Evolutionary conservation across 129 eudicot species (phyloP).

Genomic region (Smallanthus sonchifolius): DNA sequence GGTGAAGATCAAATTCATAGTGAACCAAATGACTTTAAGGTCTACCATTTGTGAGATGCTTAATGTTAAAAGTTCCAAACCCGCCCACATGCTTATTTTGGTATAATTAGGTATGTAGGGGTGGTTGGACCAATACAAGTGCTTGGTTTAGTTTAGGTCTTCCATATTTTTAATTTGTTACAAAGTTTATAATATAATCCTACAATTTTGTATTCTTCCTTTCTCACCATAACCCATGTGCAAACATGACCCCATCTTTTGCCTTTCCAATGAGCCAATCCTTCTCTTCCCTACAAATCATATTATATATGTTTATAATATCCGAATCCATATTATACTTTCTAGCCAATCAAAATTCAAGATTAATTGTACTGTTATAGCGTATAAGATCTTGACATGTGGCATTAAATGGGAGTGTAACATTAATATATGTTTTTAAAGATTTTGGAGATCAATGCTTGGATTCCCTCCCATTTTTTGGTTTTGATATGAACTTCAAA

Average conservation of each 20-base stretch:
- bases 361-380: constrained; percentile 1
- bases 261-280: constrained; percentile 19
- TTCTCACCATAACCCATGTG: constrained; percentile 47
- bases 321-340: constrained; percentile 22
- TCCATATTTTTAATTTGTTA: background rate
- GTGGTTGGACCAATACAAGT: constrained; percentile 45
- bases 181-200: constrained; percentile 17
- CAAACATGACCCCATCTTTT: constrained; percentile 38
- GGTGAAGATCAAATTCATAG: background rate
- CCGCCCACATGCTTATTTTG: constrained; percentile 33
- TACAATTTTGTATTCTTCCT: constrained; percentile 26
- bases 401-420: constrained; percentile 20
- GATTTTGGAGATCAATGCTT: constrained; percentile 23
- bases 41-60: constrained; percentile 1
- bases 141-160: constrained; percentile 27
- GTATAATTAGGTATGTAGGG: constrained; percentile 11
- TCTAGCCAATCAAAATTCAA: constrained; percentile 25
- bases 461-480: background rate
- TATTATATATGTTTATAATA: background rate
- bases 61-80: constrained; percentile 22
- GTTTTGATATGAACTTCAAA: background rate
- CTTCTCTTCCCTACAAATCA: constrained; percentile 27
- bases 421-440: constrained; percentile 19
- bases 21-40: background rate
- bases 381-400: constrained; percentile 17